Conservation (phyloP, 2,329 filamentous ascomycete species). For the Fusarium sp. region DNA sequence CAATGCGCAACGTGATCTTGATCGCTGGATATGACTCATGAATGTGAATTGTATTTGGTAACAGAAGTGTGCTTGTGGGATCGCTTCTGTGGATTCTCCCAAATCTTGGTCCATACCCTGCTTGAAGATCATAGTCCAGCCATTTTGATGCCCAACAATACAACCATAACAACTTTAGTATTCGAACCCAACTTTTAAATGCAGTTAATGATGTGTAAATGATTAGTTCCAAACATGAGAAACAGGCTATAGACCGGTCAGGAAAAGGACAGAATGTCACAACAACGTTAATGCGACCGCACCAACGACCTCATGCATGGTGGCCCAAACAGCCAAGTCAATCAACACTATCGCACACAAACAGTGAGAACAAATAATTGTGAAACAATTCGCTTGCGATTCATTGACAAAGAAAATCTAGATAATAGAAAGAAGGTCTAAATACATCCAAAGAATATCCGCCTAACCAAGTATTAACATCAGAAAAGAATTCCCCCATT, state of each 20-base stretch:
- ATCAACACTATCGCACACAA: background rate
- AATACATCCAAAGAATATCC: background rate
- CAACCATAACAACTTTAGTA: background rate
- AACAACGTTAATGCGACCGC: background rate
- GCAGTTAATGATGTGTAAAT: background rate
- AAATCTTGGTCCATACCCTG: constrained; percentile 1
- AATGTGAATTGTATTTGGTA: background rate
- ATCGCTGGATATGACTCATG: background rate
- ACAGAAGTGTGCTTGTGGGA: background rate
- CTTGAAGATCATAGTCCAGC: background rate
- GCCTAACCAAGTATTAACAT: constrained; percentile 3
- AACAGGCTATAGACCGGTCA: background rate
- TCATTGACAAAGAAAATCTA: constrained; percentile 23
- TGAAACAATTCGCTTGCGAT: constrained; percentile 11
- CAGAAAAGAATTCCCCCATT: background rate
- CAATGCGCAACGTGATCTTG: background rate
- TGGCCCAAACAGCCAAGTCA: background rate
- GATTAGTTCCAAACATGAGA: background rate
- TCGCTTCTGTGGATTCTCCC: background rate
- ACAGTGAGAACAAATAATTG: accelerated
- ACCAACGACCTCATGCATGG: background rate
- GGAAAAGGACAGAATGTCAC: background rate
- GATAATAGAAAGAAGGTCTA: constrained; percentile 12
- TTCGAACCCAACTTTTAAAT: background rate
- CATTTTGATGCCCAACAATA: constrained; percentile 9